Conservation (phyloP, 2,329 filamentous ascomycete genomes). For the Colletotrichum neosansevieriae region DNA sequence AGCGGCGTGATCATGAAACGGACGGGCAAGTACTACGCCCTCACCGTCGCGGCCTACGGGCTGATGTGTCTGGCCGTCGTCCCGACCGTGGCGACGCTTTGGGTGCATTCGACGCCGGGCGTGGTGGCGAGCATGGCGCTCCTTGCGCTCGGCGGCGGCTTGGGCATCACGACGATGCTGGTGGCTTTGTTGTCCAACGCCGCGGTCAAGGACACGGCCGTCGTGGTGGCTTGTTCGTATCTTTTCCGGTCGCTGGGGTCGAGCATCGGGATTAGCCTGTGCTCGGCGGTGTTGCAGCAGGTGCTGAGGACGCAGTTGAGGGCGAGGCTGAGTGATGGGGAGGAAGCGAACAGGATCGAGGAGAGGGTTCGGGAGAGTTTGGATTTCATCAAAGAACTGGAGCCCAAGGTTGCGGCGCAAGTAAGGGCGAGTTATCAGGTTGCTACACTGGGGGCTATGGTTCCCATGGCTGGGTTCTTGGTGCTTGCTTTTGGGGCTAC, state of each 20-base stretch:
- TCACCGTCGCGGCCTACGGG: slow-evolving; percentile 70
- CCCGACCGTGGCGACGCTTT: slow-evolving; percentile 64
- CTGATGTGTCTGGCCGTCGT: slow-evolving; percentile 66
- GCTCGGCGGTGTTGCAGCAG: slow-evolving; percentile 79
- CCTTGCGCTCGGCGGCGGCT: slow-evolving; percentile 54
- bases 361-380: slow-evolving; percentile 77
- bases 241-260: slow-evolving; percentile 84
- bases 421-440: slow-evolving; percentile 76
- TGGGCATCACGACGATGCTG: slow-evolving; percentile 77
- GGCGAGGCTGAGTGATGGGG: slow-evolving; percentile 64
- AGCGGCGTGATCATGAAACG: slow-evolving; percentile 76
- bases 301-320: slow-evolving; percentile 69
- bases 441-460: slow-evolving; percentile 56
- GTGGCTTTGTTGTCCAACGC: slow-evolving; percentile 80
- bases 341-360: slow-evolving; percentile 74
- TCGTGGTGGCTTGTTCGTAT: slow-evolving; percentile 83
- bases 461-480: slow-evolving; percentile 53
- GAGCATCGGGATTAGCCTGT: slow-evolving; percentile 79
- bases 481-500: slow-evolving; percentile 54
- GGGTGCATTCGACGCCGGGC: slow-evolving; percentile 60
- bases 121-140: slow-evolving; percentile 70
- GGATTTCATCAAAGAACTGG: slow-evolving; percentile 74
- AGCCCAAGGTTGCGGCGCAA: slow-evolving; percentile 67
- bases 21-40: slow-evolving; percentile 78
- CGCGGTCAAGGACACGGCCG: slow-evolving; percentile 74